Evolutionary conservation across 2,329 filamentous ascomycete genomes (phyloP), one percentile per base, ranked within the genome.

Genomic region (Beauveria asiatica): DNA sequence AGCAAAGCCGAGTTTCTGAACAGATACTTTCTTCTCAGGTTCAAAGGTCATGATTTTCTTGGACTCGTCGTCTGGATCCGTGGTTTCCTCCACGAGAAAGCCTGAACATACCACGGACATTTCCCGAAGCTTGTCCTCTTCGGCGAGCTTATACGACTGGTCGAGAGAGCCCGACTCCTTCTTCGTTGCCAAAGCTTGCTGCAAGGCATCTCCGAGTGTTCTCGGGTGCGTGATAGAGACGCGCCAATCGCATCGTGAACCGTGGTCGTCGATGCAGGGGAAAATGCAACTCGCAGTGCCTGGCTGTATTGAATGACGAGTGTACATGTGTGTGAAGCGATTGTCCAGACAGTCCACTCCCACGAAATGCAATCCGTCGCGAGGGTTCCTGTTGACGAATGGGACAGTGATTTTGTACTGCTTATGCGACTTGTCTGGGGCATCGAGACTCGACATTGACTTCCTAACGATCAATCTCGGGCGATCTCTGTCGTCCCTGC

Each of bases 91-190:
- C 33, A 89, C 88, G 64, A 95, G 76, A 63, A 93, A 91, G 2
- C 94, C 95, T 5, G 94, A 94, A 72, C 93, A 96, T 41, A 97
- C 83, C 5, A 96, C 90, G 1, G 87, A 85, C 81, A 99, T 88
- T 68, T 99, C 94, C 63, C 95, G 76, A 23, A 91, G 81, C 70
- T 91, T 92, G 66, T 97, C 93, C 67, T 96, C 90, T 51, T 92
- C 88, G 19, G 78, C 80, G 11, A 86, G 76, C 17, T 80, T 75
- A 23, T 68, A 65, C 19, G 70, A 67, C 6, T 70, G 70, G 60
- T 78, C 76, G 51, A 63, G 57, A 49, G 70, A 50, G 65, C 65
- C 48, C 4, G 69, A 67, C 11, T 73, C 74, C 27, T 71, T 67
- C 57, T 79, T 76, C 0, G 75, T 77, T 27, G 72, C 74, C 27